A percentile compares a stretch with the other conserved stretches of the same genome.
phyloP scores from a whole-genome alignment of 192 early-diverging fungal species.

The Coemansia guatemalensis region DNA sequence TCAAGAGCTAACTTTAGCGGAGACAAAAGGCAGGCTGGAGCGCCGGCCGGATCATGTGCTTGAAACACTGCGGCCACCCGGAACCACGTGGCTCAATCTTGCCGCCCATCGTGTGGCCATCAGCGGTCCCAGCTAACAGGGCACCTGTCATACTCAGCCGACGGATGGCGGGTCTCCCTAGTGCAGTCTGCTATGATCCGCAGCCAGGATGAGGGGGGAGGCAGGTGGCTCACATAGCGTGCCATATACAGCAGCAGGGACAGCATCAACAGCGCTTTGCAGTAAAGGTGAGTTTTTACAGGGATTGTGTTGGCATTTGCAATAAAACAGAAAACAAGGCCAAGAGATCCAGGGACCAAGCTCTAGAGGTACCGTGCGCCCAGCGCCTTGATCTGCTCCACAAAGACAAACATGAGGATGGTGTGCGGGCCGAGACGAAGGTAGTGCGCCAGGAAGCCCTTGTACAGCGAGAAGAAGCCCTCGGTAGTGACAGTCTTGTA shows the following conservation, averaged over 20 bases:
- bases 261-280: too few species aligned
- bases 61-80: too few species aligned
- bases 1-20: neutral
- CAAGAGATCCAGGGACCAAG: neutral
- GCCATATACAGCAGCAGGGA: too few species aligned
- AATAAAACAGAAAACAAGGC: neutral
- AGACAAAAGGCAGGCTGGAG: too few species aligned
- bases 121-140: too few species aligned
- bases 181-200: neutral
- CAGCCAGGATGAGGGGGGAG: neutral
- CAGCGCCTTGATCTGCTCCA: constrained; percentile 69
- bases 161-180: too few species aligned
- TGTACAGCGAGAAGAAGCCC: constrained; percentile 82
- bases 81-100: too few species aligned
- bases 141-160: too few species aligned
- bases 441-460: constrained; percentile 91
- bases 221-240: neutral
- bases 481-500: constrained; percentile 82
- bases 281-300: too few species aligned
- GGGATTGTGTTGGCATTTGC: neutral
- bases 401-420: constrained; percentile 88
- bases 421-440: constrained; percentile 91
- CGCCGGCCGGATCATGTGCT: too few species aligned
- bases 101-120: too few species aligned
- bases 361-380: constrained; percentile 32